Evolutionary conservation across 352 stramenopile species (phyloP), one percentile per base, ranked within the genome.

Genomic region (Globisporangium acanthophoron): DNA sequence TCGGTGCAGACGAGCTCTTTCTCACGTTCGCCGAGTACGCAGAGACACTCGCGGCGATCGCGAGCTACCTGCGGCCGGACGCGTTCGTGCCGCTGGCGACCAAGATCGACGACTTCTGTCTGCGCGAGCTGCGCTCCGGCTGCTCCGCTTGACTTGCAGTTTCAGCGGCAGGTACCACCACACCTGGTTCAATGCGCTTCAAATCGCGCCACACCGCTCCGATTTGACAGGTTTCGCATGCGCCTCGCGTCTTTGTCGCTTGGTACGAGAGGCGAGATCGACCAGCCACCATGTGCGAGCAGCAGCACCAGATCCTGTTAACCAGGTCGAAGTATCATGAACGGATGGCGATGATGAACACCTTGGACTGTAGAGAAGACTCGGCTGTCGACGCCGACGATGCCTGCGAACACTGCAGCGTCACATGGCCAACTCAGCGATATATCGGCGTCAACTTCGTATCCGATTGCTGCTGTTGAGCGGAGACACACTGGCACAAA

Each of bases 71-170:
- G 33, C 69, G 77, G 5, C 78, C 76, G 3, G 74, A 87, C 58
- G 68, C 74, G 3, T 90, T 90, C 50, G 54, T 85, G 7, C 74
- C 80, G 8, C 67, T 88, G 12, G 67, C 78, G 27, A 58, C 59
- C 6, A 88, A 87, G 52, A 65, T 88, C 12, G 70, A 88, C 50
- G 63, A 69, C 5, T 90, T 88, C 52, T 85, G 87, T 51, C 65
- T 69, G 11, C 70, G 74, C 31, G 67, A 60, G 33, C 59, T 65
- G 6, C 59, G 49, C n/a, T 65, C 59, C 52, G 59, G 59, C 6
- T 37, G 33, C 33, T 11, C 5, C 33, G 8, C 5, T 11, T 37
- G 33, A 37, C 5, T 37, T 37, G 33, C 33, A 37, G 6, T 6
- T 37, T 37, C 33, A 37, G 33, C 33, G 1, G 24, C 24, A 27